phyloP scores from a whole-genome alignment of 345 rosid genomes.

The Eucalyptus pumila region DNA sequence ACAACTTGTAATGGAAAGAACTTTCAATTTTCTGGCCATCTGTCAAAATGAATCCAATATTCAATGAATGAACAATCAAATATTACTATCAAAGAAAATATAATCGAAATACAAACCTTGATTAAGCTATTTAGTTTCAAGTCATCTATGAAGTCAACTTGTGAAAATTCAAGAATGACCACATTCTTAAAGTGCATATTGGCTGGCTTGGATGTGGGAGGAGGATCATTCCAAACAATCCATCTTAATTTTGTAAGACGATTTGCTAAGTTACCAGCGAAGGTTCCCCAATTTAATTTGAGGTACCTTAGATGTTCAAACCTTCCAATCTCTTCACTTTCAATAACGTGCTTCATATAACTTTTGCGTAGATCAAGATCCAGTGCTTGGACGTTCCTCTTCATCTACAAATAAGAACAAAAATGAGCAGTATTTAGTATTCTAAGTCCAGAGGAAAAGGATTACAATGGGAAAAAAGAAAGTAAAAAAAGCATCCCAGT shows the following conservation, averaged over 20 bases:
- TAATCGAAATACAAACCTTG: neutral
- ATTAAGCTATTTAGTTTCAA: neutral
- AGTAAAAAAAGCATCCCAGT: neutral
- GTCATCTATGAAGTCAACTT: neutral
- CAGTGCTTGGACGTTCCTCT: neutral
- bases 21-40: neutral
- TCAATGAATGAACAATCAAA: rapidly evolving
- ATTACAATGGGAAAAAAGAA: neutral
- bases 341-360: neutral
- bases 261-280: neutral
- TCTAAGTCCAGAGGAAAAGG: rapidly evolving
- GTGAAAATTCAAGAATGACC: neutral
- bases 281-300: neutral
- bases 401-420: neutral
- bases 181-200: neutral
- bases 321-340: neutral
- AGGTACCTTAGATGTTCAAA: neutral
- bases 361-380: neutral
- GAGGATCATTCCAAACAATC: neutral
- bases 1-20: too few species aligned
- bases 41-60: neutral
- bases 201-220: rapidly evolving
- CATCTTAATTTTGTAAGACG: neutral
- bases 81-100: neutral
- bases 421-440: neutral